Base-by-base conservation (phyloP, 768 basidiomycete genomes). In the Termitomyces sp. region DNA sequence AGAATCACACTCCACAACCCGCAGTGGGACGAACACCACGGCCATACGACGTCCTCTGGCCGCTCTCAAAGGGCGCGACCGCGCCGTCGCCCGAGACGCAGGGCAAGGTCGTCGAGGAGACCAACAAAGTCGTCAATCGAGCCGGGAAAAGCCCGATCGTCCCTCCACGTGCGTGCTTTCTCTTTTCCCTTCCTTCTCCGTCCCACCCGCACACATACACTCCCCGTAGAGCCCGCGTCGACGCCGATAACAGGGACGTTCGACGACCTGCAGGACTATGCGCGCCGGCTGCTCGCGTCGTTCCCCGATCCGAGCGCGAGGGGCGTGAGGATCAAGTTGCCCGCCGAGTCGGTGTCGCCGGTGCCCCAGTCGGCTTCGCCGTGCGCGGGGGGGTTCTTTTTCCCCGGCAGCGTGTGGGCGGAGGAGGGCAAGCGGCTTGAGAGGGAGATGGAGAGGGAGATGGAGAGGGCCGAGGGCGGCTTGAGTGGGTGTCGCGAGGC, bases 1-100 rank as follows among this genome's bases (percentile, higher is more conserved):
- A 30, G n/a, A n/a, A n/a, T 13, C 7, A 40, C 38, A 16, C 5
- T 6, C 18, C 40, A 6, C 40, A 41, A 3, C 40, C 8, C n/a
- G 50, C 59, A 84, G 84, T 86, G 13, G 81, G 81, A 11, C 75
- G 79, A 26, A 75, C 79, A 1, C 74, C 82, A 1, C 72, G 77
- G 38, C 84, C 87, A 1, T 97, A 96, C 65, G 91, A 98, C 69
- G 72, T 98, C 2, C 75, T 95, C 3, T 89, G 89, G 82, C 95
- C 95, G 0, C 76, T 91, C 32, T 73, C 72, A 43, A 76, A 72
- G 59, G 69, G 75, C 52, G 74, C 71, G 57, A 67, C 66, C 33
- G 62, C 54, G 10, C 64, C 67, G 49, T 65, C 68, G 56, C 65
- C 74, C 11, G 75, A 74, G 18, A 64, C 66, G 10, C 71, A 71